Evolutionary conservation across 2,329 filamentous ascomycete genomes (phyloP).

Genomic region (Penicillium glabrum): DNA sequence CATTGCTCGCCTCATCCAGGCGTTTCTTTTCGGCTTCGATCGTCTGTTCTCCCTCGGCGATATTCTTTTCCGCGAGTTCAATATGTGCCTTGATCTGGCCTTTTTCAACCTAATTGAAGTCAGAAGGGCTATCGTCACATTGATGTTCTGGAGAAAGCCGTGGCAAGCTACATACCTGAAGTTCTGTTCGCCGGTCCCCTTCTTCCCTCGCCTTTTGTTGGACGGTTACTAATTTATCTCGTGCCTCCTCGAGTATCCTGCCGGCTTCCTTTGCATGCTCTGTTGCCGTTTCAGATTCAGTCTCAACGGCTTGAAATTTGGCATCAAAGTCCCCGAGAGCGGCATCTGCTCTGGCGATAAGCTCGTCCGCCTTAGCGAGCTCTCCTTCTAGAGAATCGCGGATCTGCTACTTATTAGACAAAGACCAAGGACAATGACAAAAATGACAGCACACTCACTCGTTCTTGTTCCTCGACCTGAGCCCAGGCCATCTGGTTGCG

Average conservation of each 20-base stretch:
- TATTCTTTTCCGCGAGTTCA: constrained; percentile 50
- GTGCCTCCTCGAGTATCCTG: constrained; percentile 43
- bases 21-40: constrained; percentile 53
- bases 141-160: background rate
- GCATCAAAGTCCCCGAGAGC: constrained; percentile 47
- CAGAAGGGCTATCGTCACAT: constrained; percentile 8
- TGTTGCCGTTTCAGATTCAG: constrained; percentile 40
- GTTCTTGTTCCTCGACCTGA: constrained; percentile 77
- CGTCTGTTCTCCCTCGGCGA: constrained; percentile 44
- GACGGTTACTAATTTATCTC: constrained; percentile 40
- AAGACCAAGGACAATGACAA: background rate
- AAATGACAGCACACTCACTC: constrained; percentile 25
- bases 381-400: constrained; percentile 38
- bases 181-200: background rate
- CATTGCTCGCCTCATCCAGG: constrained; percentile 68
- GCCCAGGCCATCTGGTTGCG: constrained; percentile 77
- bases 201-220: constrained; percentile 46
- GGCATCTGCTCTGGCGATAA: constrained; percentile 50
- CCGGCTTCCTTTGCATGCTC: constrained; percentile 46
- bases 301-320: constrained; percentile 46
- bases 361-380: constrained; percentile 40
- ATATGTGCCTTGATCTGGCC: constrained; percentile 63
- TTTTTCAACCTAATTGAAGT: constrained; percentile 59
- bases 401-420: constrained; percentile 23
- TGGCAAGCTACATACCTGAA: background rate